Base-by-base conservation (phyloP, 2,329 filamentous ascomycete genomes). In the Aspergillus spinulosporus region DNA sequence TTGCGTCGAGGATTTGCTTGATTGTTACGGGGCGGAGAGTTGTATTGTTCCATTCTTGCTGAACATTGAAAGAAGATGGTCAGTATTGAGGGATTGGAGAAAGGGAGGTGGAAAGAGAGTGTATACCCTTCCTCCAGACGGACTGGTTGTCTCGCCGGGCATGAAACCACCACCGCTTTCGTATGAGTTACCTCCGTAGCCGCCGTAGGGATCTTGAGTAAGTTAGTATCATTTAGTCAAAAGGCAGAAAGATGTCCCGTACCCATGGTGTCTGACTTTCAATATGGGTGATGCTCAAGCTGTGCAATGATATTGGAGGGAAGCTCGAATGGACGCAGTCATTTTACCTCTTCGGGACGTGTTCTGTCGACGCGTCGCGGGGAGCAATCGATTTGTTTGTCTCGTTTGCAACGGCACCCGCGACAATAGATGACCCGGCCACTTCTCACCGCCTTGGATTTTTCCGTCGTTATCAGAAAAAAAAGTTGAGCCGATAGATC, bases 1-100 rank as follows among this genome's bases (percentile, higher is more conserved):
- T 82, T 62, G 91, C 90, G 61, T 95, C 90, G 69, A 92, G 80
- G 56, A 97, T 84, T 76, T 99, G 94, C 75, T 97, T 97, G 76
- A 97, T 90, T 8, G 94, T 99, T 46, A 97, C 89, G 1, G 94
- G 92, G 44, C 94, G 89, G 52, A 99, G 83, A 15, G 91, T 92
- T 50, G 65, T 65, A 67, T 97, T 91, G 74, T 95, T 90, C 64
- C 83, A 82, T 72, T 88, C 88, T 58, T 65, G 62, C 62, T 62
- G 43, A 34, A 1, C 3, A 32, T 21, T 21, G 7, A 21, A 21
- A 21, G 21, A 12, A 2, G 3, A 15, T 3, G 29, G 44, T 36
- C 31, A 50, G 48, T 32, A 31, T 26, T 21, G 5, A 28, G 1
- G n/a, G 14, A 2, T 29, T 6, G 21, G 21, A 21, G 21, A 21